These are phyloP conservation scores for Mycena citricolor DNA, from an alignment of 1,284 basidiomycete genomes.

Conservation along the genomic window DNA sequence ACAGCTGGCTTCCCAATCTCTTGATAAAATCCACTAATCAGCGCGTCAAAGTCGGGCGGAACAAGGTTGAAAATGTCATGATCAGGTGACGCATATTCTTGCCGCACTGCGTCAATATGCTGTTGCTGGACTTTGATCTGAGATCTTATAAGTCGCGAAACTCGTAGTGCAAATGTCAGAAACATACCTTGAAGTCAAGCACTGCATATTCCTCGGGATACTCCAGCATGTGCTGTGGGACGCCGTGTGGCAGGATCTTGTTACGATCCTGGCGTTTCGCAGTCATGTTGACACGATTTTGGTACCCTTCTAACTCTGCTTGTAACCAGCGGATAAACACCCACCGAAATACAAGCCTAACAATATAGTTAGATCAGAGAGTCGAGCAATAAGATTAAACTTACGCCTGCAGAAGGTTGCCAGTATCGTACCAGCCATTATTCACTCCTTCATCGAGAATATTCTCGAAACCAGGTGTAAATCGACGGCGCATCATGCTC, in stretches of 20 bases:
- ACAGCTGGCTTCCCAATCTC: conserved; percentile 1
- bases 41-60: conserved; percentile 4
- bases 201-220: conserved; percentile 3
- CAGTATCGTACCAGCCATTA: conserved; percentile 32
- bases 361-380: background rate
- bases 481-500: conserved; percentile 26
- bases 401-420: conserved; percentile 31
- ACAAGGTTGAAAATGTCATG: conserved; percentile 7
- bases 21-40: conserved; percentile 1
- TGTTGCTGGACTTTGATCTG: conserved; percentile 4
- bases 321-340: conserved; percentile 41
- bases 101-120: background rate
- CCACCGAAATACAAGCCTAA: conserved; percentile 38
- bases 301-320: conserved; percentile 33
- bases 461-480: conserved; percentile 30
- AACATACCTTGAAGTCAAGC: conserved; percentile 10
- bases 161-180: background rate
- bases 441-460: conserved; percentile 32
- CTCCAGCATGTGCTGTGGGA: conserved; percentile 16
- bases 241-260: conserved; percentile 36
- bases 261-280: conserved; percentile 26
- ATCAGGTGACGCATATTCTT: background rate
- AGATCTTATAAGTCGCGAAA: background rate
- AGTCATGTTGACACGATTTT: conserved; percentile 26
- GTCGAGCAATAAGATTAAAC: conserved; percentile 9